Evolutionary conservation across 768 basidiomycete genomes (phyloP), one percentile per base, ranked within the genome.

Genomic region (Hygrophorus pudorinus): DNA sequence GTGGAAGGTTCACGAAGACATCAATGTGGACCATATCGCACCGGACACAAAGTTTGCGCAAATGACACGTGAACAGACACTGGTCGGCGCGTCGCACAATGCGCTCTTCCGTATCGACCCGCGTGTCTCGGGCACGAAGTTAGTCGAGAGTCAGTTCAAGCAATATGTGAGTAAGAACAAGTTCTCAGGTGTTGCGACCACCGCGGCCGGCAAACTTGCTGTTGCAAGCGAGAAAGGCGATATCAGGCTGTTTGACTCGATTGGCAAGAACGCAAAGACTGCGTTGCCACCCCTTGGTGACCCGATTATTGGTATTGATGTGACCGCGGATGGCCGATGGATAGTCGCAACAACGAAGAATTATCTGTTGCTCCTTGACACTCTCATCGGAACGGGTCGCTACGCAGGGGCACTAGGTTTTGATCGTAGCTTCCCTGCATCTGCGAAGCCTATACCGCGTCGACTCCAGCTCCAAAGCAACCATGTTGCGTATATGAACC

Each of bases 191-290:
- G 79, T 96, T 28, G 70, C 86, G 9, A 98, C 96, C 3, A 98
- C 94, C 11, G 81, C 79, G 29, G 61, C 65, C 13, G 94, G 94
- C 11, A 82, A 84, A 60, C 69, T 99, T 48, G 96, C 92, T 5
- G 85, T 99, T 9, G 92, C 88, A 29, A 92, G 89, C 54, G 85
- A 88, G 60, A 99, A 98, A 68, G 96, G 96, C 44, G 96, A 98
- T 58, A 86, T 99, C 52, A 73, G 93, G 31, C 68, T 99, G 44
- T 99, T 92, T 53, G 96, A 99, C 63, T 73, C 83, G 38, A 85
- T 99, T 51, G 96, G 96, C 35, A 99, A 98, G 75, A 98, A 90
- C 57, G 96, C 96, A 21, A 99, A 99, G 78, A 99, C 96, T 9
- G 91, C 93, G 10, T 67, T 99, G 29, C 92, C 93, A 28, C 87